Evolutionary conservation across 176 grass and related monocot species (phyloP).

Genomic region (Ensete ventricosum): DNA sequence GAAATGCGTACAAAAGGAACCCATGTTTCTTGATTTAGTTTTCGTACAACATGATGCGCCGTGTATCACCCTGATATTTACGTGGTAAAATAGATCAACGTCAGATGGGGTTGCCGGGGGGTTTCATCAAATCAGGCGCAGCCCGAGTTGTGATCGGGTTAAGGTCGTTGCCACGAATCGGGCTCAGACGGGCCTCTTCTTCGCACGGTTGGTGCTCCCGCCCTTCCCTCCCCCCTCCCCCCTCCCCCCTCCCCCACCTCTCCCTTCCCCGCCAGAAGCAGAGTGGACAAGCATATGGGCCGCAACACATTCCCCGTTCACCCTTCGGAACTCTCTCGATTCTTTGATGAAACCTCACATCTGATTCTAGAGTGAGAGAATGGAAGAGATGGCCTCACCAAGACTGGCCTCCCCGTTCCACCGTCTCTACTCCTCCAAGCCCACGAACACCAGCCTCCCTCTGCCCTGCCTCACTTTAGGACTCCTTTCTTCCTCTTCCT

Average conservation of each 20-base stretch:
- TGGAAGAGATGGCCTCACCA: constrained; percentile 29
- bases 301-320: background rate
- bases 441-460: background rate
- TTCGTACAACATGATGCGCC: too few species aligned
- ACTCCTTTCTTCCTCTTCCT: constrained; percentile 11
- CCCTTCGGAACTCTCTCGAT: background rate
- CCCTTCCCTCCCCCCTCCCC: background rate
- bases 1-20: too few species aligned
- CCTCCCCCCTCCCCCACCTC: too few species aligned
- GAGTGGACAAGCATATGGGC: background rate
- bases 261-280: background rate
- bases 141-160: too few species aligned
- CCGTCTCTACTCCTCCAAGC: constrained; percentile 18
- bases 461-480: background rate
- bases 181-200: too few species aligned
- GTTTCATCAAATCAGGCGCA: too few species aligned
- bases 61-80: too few species aligned
- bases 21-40: too few species aligned
- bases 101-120: too few species aligned
- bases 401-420: constrained; percentile 33
- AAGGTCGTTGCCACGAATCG: too few species aligned
- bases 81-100: too few species aligned
- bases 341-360: background rate
- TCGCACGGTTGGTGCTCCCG: background rate
- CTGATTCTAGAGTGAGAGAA: background rate